These are phyloP conservation scores for Limnanthes douglasii DNA, from an alignment of 345 rosid genomes.

Conservation along the genomic window DNA sequence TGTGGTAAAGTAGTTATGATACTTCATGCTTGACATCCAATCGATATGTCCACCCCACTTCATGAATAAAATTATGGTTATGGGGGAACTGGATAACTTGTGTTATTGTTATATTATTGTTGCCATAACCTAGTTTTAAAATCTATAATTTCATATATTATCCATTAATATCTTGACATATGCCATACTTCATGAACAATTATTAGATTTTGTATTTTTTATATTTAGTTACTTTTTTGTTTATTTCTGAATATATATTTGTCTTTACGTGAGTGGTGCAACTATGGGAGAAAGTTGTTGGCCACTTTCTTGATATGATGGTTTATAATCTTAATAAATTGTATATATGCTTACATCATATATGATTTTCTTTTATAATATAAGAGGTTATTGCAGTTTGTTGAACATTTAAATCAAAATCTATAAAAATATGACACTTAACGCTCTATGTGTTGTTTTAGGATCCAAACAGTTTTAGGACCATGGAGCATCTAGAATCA, in stretches of 20 bases:
- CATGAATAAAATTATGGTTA: too few species aligned
- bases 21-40: background rate
- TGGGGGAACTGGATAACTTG: too few species aligned
- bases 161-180: background rate
- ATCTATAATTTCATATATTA: too few species aligned
- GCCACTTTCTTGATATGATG: conserved; percentile 84
- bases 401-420: conserved; percentile 64
- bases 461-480: conserved; percentile 72
- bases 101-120: too few species aligned
- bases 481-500: conserved; percentile 21
- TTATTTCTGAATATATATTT: conserved; percentile 3
- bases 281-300: conserved; percentile 87
- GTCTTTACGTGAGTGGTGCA: conserved; percentile 60
- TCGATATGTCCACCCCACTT: too few species aligned
- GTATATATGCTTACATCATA: conserved; percentile 7
- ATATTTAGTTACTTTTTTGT: too few species aligned
- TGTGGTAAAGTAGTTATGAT: background rate
- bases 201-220: too few species aligned
- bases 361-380: conserved; percentile 18
- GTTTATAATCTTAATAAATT: conserved; percentile 3
- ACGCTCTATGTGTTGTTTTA: conserved; percentile 85
- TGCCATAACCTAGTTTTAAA: too few species aligned
- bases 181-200: too few species aligned
- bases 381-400: conserved; percentile 54
- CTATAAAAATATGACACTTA: conserved; percentile 75